A percentile compares a stretch with the other conserved stretches of the same genome.
Evolutionary conservation across 2,329 filamentous ascomycete species (phyloP).

Genomic region (Aspergillus neotritici): DNA sequence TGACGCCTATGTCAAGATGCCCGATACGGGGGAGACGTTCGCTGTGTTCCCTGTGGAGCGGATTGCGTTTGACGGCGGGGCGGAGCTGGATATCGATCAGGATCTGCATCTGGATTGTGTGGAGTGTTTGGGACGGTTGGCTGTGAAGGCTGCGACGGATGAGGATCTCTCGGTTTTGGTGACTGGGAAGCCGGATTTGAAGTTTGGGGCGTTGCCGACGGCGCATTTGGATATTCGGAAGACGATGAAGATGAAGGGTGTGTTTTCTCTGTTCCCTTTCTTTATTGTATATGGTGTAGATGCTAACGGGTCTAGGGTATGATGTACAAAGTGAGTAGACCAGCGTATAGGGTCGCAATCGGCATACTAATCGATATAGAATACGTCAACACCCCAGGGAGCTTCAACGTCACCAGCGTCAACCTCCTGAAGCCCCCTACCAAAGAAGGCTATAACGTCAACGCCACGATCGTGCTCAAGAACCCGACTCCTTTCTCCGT

Average conservation of each 20-base stretch:
- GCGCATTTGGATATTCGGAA: slow-evolving; percentile 22
- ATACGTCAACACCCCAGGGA: slow-evolving; percentile 15
- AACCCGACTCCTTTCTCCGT: slow-evolving; percentile 19
- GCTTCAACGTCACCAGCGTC: slow-evolving; percentile 20
- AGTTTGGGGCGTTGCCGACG: slow-evolving; percentile 17
- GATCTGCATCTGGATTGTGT: slow-evolving; percentile 21
- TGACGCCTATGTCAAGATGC: slow-evolving; percentile 15
- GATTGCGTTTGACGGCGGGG: slow-evolving; percentile 14
- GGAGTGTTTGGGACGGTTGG: slow-evolving; percentile 19
- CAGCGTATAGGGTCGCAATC: neutral
- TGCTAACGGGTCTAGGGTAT: slow-evolving; percentile 11
- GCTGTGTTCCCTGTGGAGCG: slow-evolving; percentile 15
- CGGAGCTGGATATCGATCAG: slow-evolving; percentile 17
- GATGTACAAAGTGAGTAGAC: slow-evolving; percentile 17
- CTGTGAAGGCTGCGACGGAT: slow-evolving; percentile 13
- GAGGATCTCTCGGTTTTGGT: slow-evolving; percentile 14
- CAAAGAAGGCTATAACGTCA: slow-evolving; percentile 20
- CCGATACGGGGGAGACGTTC: slow-evolving; percentile 12
- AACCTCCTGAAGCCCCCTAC: slow-evolving; percentile 12
- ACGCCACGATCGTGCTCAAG: slow-evolving; percentile 20
- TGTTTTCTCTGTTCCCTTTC: neutral
- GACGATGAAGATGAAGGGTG: slow-evolving; percentile 18
- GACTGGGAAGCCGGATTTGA: slow-evolving; percentile 16
- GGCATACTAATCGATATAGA: slow-evolving; percentile 11
- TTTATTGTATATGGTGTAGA: neutral